Percentiles rank a stretch among this genome's conserved stretches.
These are phyloP conservation scores for Lyophyllum shimeji DNA, from an alignment of 768 basidiomycete genomes.

Conservation along the genomic window DNA sequence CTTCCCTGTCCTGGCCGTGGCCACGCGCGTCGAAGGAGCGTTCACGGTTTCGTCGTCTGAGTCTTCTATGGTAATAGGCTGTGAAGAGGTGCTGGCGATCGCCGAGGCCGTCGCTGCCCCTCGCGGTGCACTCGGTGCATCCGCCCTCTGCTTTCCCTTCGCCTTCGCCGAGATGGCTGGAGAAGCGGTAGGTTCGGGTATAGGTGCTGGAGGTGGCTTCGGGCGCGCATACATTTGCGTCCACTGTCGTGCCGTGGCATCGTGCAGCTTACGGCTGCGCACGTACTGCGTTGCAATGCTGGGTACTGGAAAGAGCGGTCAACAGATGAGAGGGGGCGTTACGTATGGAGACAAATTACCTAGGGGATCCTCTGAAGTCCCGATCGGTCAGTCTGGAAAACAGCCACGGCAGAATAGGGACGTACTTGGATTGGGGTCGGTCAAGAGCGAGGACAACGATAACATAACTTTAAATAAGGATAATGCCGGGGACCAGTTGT, in stretches of 20 bases:
- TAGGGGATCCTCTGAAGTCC: constrained; percentile 63
- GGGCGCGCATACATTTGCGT: constrained; percentile 61
- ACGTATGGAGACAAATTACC: constrained; percentile 37
- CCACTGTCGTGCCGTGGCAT: constrained; percentile 78
- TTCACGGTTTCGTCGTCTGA: constrained; percentile 25
- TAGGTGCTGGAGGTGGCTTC: constrained; percentile 20
- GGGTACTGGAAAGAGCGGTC: constrained; percentile 45
- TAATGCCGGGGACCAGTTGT: constrained; percentile 92
- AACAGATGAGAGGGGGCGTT: neutral
- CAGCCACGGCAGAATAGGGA: constrained; percentile 11
- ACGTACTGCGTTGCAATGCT: constrained; percentile 70
- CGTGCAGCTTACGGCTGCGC: constrained; percentile 67
- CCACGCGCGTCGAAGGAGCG: neutral
- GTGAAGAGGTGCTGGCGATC: constrained; percentile 4
- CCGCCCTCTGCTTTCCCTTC: constrained; percentile 37
- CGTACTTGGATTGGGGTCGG: constrained; percentile 92
- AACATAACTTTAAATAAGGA: constrained; percentile 95
- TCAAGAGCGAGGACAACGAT: constrained; percentile 87
- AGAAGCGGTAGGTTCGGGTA: neutral
- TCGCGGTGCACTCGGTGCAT: constrained; percentile 16
- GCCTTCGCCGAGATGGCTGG: constrained; percentile 18
- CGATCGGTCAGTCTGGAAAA: constrained; percentile 8
- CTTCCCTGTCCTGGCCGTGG: constrained; percentile 28
- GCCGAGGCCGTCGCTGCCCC: neutral
- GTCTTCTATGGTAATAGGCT: constrained; percentile 26